Evolutionary conservation across 495 filamentous ascomycete genomes (phyloP).

Genomic region (Penicillium dipodomyicola): DNA sequence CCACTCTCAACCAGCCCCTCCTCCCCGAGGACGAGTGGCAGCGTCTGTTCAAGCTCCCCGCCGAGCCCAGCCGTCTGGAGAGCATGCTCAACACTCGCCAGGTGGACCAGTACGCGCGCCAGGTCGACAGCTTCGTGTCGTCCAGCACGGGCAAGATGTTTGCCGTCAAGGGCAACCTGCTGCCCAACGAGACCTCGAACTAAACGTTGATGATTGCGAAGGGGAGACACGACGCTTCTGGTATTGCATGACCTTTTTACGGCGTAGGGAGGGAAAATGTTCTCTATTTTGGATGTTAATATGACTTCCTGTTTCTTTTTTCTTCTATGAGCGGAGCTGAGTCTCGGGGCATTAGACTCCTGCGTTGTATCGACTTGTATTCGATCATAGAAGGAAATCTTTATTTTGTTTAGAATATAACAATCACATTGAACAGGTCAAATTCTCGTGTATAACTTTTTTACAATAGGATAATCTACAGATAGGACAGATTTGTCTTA

Average conservation of each 20-base stretch:
- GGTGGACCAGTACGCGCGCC: conserved; percentile 96
- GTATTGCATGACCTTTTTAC: conserved; percentile 52
- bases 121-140: conserved; percentile 95
- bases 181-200: conserved; percentile 50
- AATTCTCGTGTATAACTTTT: background rate
- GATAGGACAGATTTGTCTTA: background rate
- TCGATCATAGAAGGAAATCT: conserved; percentile 10
- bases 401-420: conserved; percentile 14
- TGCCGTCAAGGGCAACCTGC: conserved; percentile 73
- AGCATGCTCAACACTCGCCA: conserved; percentile 89
- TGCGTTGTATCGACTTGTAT: conserved; percentile 12
- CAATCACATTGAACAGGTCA: conserved; percentile 4
- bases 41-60: conserved; percentile 92
- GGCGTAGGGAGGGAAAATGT: conserved; percentile 53
- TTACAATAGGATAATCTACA: background rate
- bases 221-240: conserved; percentile 33
- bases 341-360: conserved; percentile 2
- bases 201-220: conserved; percentile 30
- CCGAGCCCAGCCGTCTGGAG: conserved; percentile 89
- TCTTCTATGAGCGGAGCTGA: conserved; percentile 28
- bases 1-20: conserved; percentile 79
- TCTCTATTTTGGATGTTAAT: conserved; percentile 49
- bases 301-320: conserved; percentile 40
- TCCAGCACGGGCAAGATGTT: conserved; percentile 96
- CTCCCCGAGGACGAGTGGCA: conserved; percentile 98